These are phyloP conservation scores for Amanita rubescens DNA, from an alignment of 768 basidiomycete species.

Conservation along the genomic window DNA sequence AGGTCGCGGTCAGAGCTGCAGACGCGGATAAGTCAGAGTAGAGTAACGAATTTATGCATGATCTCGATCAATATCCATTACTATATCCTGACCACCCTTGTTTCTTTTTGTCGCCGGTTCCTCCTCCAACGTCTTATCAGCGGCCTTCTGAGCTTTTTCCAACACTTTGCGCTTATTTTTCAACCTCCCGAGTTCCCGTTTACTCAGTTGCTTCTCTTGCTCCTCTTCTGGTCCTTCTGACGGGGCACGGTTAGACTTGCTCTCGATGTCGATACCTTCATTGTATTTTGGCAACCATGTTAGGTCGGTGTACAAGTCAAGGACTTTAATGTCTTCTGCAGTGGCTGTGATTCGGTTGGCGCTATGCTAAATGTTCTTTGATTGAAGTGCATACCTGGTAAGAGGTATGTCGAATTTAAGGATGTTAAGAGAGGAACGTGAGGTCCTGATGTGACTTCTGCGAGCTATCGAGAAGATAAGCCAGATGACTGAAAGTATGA, in stretches of 20 bases:
- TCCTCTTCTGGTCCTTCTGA: conserved; percentile 8
- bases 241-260: conserved; percentile 1
- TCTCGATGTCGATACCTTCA: conserved; percentile 20
- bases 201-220: conserved; percentile 26
- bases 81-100: neutral
- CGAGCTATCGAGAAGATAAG: conserved; percentile 23
- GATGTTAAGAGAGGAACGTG: conserved; percentile 28
- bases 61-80: neutral
- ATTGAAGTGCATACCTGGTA: conserved; percentile 36
- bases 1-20: conserved; percentile 19
- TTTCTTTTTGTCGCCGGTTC: neutral
- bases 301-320: conserved; percentile 57
- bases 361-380: neutral
- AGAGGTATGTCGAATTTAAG: conserved; percentile 37
- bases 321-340: conserved; percentile 35
- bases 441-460: conserved; percentile 15
- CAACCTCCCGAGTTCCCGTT: conserved; percentile 41
- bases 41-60: neutral
- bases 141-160: conserved; percentile 20
- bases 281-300: conserved; percentile 53
- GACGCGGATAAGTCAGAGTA: conserved; percentile 24
- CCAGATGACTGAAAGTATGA: neutral
- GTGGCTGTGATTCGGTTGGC: conserved; percentile 31
- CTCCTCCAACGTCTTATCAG: neutral
- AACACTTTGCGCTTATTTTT: conserved; percentile 43